Base-by-base conservation (phyloP, 139 green algal genomes). In the Picochlorum sp. region DNA sequence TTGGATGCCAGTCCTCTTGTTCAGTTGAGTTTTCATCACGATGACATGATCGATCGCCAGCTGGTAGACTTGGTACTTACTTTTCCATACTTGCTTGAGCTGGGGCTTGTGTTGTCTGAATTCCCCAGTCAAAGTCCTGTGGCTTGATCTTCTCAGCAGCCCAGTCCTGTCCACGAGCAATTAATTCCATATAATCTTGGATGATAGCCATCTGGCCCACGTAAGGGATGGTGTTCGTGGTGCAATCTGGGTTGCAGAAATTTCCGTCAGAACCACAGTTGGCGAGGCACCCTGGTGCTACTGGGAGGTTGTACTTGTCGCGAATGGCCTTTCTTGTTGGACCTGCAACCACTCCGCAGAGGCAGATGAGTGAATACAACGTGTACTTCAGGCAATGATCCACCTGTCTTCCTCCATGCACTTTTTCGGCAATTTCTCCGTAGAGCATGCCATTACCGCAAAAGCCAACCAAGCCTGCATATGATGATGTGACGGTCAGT, bases 401-500 rank as follows among this genome's bases (percentile, higher is more conserved):
- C 26, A 66, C 47, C 23, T 41, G 20, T 23, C 57, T 14, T 32
- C 45, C 45, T 49, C 45, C 61, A 45, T 57, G 61, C 14, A 59
- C 47, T 14, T 57, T 56, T 45, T 57, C 37, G 14, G 61, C 61
- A 16, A 16, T 66, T 24, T 56, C 11, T 9, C 45, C 49, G 44
- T 66, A 55, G 10, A 66, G 15, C 52, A 66, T 26, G 57, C 61
- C 52, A 45, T 45, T 45, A 14, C 52, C 14, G 32, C 37, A 66
- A 45, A 16, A 66, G 10, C 61, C 61, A 45, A 66, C 57, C 34
- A 66, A 45, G 38, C 26, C 61, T 66, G 61, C 10, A 44, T 26
- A 23, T 57, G 56, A 54, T 26, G n/a, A 54, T 10, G n/a, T 20
- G 24, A 1, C 16, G 47, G 34, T 41, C 34, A 41, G 8, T 41